Base-by-base conservation (phyloP, 2,329 filamentous ascomycete species). In the Arthrobotrys entomopaga region DNA sequence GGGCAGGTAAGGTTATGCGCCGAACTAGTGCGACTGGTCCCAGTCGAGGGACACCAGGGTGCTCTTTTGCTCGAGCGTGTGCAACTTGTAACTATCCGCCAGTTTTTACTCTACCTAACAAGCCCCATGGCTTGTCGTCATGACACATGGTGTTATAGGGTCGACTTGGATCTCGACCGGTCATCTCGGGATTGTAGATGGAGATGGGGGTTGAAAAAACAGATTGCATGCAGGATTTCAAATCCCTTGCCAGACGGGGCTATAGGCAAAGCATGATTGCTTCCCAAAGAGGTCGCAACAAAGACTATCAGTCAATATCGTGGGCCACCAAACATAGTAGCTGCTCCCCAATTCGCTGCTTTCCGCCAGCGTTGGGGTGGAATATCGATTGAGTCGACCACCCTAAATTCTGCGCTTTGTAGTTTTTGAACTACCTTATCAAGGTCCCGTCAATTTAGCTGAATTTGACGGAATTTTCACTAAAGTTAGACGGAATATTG, bases 1-100 rank as follows among this genome's bases (percentile, higher is more conserved):
- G 65, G 69, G 69, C 61, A 61, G 66, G 69, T 61, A 66, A 73
- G 57, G 50, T 66, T 73, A 65, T 73, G 69, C 61, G 61, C 69
- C 54, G 69, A 63, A 73, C 69, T 73, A 73, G 69, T 66, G 69
- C 42, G 65, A 65, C 65, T 73, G 60, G 57, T 65, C 69, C 69
- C 58, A 60, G 64, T 65, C 49, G 61, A 3, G 57, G 13, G 49
- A n/a, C 64, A 54, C 64, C 60, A 60, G 69, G 69, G 57, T 65
- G 26, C 34, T 34, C 20, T 49, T 65, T 56, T 66, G 40, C 46
- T 66, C 48, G 61, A 60, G 24, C 34, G 61, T 60, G 61, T 58
- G 69, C 69, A 63, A 60, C 69, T 66, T 58, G 69, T 61, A 63
- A 60, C 69, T 66, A 42, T 65, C 60, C 69, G 61, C 61, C 61